Conservation (phyloP, 495 filamentous ascomycete species). For the Tetracladium setigerum region DNA sequence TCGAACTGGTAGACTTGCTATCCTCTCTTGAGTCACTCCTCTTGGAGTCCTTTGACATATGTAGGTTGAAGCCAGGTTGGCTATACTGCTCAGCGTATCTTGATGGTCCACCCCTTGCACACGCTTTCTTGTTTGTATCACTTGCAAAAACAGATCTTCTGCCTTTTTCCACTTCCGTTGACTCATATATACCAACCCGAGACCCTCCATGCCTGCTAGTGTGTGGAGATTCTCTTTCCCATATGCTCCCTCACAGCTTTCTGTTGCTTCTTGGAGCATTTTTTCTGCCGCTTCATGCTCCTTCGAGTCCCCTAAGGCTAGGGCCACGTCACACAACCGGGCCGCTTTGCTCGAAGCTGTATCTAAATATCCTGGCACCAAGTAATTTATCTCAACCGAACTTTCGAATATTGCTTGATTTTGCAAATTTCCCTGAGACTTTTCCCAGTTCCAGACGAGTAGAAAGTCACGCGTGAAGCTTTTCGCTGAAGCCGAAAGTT, state of each 20-base stretch:
- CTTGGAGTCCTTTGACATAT: background rate
- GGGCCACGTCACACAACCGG: slow-evolving; percentile 13
- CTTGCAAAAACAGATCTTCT: background rate
- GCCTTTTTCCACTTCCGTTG: background rate
- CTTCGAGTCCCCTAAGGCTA: slow-evolving; percentile 11
- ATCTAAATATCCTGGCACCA: slow-evolving; percentile 3
- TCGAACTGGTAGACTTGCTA: slow-evolving; percentile 3
- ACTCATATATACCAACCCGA: background rate
- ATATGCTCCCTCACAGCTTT: slow-evolving; percentile 1
- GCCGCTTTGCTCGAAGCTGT: slow-evolving; percentile 7
- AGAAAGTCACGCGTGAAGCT: slow-evolving; percentile 14
- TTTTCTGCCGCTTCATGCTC: slow-evolving; percentile 17
- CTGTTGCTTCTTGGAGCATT: slow-evolving; percentile 14
- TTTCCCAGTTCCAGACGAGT: slow-evolving; percentile 21
- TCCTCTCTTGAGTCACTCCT: background rate
- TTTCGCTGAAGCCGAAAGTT: slow-evolving; percentile 8
- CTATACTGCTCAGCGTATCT: slow-evolving; percentile 1
- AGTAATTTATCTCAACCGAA: slow-evolving; percentile 2
- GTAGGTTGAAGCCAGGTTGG: slow-evolving; percentile 3
- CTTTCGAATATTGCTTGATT: slow-evolving; percentile 6
- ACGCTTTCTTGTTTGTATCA: background rate
- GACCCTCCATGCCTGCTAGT: background rate
- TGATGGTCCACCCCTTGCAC: background rate
- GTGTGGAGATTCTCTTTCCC: slow-evolving; percentile 2
- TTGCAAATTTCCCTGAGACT: slow-evolving; percentile 2